These are phyloP conservation scores for Nannochloropsis granulata DNA, from an alignment of 108 stramenopile genomes.

Conservation along the genomic window DNA sequence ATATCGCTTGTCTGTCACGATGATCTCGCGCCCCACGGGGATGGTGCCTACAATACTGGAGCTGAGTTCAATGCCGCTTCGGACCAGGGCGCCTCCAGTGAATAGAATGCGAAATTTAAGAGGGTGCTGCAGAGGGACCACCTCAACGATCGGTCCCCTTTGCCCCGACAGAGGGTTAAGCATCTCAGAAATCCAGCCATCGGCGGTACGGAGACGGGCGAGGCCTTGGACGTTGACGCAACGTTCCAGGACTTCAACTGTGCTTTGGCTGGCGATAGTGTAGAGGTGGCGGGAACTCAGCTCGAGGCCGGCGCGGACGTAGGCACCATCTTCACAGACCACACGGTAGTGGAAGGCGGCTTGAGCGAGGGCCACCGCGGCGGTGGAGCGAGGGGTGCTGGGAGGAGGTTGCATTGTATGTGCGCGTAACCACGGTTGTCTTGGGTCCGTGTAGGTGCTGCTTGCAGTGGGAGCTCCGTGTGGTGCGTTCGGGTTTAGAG, in stretches of 20 bases:
- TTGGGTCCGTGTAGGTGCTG: no score
- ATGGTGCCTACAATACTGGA: constrained; percentile 44
- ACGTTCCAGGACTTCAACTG: constrained; percentile 47
- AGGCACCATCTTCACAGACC: constrained; percentile 55
- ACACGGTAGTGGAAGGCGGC: constrained; percentile 9
- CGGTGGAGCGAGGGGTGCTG: not conserved
- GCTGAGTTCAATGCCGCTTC: constrained; percentile 54
- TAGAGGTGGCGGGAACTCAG: constrained; percentile 43
- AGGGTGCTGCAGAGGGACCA: constrained; percentile 53
- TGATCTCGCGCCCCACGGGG: constrained; percentile 31
- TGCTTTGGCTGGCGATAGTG: constrained; percentile 51
- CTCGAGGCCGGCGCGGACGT: constrained; percentile 56
- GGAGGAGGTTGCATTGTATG: not conserved
- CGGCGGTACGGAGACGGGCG: constrained; percentile 38
- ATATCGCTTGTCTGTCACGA: constrained; percentile 48
- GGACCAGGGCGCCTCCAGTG: constrained; percentile 49
- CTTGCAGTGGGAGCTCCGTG: no score
- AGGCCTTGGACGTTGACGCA: constrained; percentile 58
- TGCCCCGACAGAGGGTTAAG: constrained; percentile 68
- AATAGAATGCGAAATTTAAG: constrained; percentile 43
- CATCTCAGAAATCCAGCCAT: constrained; percentile 69
- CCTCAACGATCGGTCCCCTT: constrained; percentile 51
- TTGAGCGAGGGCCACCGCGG: not conserved
- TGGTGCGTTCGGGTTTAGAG: no score
- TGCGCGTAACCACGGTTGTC: not conserved